These are phyloP conservation scores for Cicer bijugum DNA, from an alignment of 306 rosid genomes.

Conservation along the genomic window DNA sequence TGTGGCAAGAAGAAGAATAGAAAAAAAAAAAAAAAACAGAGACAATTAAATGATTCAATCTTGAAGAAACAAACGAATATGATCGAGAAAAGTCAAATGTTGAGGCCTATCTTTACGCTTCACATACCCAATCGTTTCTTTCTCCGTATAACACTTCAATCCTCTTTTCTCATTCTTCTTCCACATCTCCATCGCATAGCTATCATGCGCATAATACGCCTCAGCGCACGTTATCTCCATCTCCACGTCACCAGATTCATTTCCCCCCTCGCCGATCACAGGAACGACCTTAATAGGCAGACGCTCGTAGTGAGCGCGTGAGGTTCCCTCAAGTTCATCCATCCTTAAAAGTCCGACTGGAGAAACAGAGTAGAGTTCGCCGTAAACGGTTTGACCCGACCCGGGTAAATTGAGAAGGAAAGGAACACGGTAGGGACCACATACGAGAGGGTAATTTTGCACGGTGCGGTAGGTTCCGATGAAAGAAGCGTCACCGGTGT, in stretches of 20 bases:
- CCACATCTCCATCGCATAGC: slow-evolving; percentile 74
- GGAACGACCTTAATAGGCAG: slow-evolving; percentile 52
- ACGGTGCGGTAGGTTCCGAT: slow-evolving; percentile 56
- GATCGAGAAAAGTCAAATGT: slow-evolving; percentile 69
- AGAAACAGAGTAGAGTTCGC: slow-evolving; percentile 76
- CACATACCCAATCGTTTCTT: slow-evolving; percentile 69
- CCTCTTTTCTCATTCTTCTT: slow-evolving; percentile 60
- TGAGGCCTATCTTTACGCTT: slow-evolving; percentile 82
- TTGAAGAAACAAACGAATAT: slow-evolving; percentile 63
- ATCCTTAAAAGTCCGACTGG: slow-evolving; percentile 49
- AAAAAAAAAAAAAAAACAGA: no score
- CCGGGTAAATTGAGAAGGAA: slow-evolving; percentile 74
- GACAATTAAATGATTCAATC: not conserved
- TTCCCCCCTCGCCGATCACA: not conserved
- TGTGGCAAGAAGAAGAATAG: no score
- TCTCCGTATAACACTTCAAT: slow-evolving; percentile 57
- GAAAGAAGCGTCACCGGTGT: slow-evolving; percentile 68
- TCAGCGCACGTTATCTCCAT: slow-evolving; percentile 49
- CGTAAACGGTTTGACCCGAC: slow-evolving; percentile 58
- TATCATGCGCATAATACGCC: slow-evolving; percentile 72
- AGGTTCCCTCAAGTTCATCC: slow-evolving; percentile 73
- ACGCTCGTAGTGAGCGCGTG: slow-evolving; percentile 67
- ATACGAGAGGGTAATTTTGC: slow-evolving; percentile 61
- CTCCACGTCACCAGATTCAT: not conserved
- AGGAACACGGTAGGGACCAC: slow-evolving; percentile 81